Conservation (phyloP, 495 filamentous ascomycete genomes). For the Xylaria curta region DNA sequence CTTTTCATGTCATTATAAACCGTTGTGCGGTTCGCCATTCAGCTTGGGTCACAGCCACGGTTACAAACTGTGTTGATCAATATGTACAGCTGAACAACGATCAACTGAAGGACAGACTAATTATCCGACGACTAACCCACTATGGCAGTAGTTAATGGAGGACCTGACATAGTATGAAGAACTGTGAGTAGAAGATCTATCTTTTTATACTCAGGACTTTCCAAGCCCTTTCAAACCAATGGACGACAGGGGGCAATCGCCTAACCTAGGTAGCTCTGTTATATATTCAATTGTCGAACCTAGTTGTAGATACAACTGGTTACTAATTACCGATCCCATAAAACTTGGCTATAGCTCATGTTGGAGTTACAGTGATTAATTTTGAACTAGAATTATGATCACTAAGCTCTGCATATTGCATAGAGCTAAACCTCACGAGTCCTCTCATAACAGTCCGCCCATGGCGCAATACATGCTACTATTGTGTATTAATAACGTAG, state of each 20-base stretch:
- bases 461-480: not conserved
- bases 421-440: not conserved
- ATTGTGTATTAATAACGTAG: constrained; percentile 9
- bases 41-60: not conserved
- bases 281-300: not conserved
- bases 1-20: not conserved
- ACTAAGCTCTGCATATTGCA: not conserved
- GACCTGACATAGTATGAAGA: too few relatives aligned
- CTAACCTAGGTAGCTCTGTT: not conserved
- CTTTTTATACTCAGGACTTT: not conserved
- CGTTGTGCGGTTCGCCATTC: constrained; percentile 4
- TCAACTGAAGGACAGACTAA: not conserved
- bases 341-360: not conserved
- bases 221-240: not conserved
- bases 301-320: not conserved
- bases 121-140: constrained; percentile 2
- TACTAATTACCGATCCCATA: not conserved
- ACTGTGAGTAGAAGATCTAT: too few relatives aligned
- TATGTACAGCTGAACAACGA: not conserved
- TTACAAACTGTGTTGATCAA: not conserved
- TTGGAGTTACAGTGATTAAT: not conserved
- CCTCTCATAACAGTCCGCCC: not conserved
- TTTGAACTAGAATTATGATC: constrained; percentile 14
- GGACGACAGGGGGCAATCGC: not conserved
- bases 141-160: not conserved